Evolutionary conservation across 2,329 filamentous ascomycete genomes (phyloP), one percentile per base, ranked within the genome.

Genomic region (Pseudocercospora vitis): DNA sequence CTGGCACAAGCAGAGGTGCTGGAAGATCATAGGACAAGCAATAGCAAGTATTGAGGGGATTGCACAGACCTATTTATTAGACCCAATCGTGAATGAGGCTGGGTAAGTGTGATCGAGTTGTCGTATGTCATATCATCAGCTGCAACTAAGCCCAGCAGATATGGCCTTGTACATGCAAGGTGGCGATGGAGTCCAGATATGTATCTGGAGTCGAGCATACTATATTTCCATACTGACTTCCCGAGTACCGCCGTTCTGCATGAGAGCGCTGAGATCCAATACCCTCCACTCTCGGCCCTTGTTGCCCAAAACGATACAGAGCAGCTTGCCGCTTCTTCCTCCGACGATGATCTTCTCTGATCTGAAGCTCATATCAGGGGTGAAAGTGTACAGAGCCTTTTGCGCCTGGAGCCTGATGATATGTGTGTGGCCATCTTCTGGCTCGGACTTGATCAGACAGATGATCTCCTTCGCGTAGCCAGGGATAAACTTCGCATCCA

Each of bases 301-400:
- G 23, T 77, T 73, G 39, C 80, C 81, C 55, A 84, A 64, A 23
- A 84, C 77, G 48, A 81, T 76, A 16, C 81, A 71, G 2, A 78
- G 76, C 53, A 79, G 68, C 58, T 81, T 71, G 1, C 76, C 78
- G 52, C 76, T 76, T 8, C 80, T 70, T 16, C 81, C 81, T 61
- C 84, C 84, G 2, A 83, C 76, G 28, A 80, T 72, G 5, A 85
- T 59, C 52, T 70, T 71, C 18, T 76, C 53, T 0, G 82, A 81
- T 35, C 68, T 71, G 53, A 81, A 82, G 5, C 70, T 65, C 1
- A 71, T 72, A 49, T 72, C 65, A 3, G 65, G 49, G 3, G 68
- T 56, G 57, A 84, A 83, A 0, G 70, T 67, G 62, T 82, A 80
- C 21, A 72, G 68, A 12, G 78, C 64, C 46, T 24, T 40, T 37